Evolutionary conservation across 73 alveolate genomes (phyloP).

Genomic region (Paramecium tetraurelia): DNA sequence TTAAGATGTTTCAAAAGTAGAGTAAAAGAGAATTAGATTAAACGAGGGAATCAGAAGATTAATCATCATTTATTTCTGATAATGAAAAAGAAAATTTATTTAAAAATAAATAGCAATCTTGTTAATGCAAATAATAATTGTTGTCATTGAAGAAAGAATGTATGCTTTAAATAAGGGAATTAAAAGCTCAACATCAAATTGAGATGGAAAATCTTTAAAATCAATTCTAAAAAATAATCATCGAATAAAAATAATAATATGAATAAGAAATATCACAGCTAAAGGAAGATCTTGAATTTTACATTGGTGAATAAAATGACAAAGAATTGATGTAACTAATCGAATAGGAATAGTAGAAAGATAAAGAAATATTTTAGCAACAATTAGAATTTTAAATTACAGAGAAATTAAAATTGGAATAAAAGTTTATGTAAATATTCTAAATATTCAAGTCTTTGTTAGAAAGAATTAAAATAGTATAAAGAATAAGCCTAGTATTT

Average conservation of each 20-base stretch:
- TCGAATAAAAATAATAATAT: neutral
- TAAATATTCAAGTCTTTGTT: neutral
- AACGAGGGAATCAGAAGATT: slow-evolving; percentile 7
- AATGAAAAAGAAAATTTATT: slow-evolving; percentile 26
- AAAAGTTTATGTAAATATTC: neutral
- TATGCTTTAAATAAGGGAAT: neutral
- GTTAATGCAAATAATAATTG: neutral
- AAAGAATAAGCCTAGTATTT: neutral
- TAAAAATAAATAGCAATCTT: neutral
- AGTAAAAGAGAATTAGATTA: neutral
- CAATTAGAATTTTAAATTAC: neutral
- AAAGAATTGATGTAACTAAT: neutral
- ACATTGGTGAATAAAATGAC: neutral
- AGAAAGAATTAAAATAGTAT: neutral
- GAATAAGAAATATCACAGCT: neutral
- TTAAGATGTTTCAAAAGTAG: neutral
- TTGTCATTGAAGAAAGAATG: neutral
- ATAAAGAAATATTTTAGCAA: neutral
- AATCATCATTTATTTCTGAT: neutral
- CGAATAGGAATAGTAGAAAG: slow-evolving; percentile 7
- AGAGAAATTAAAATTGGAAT: neutral
- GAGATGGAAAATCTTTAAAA: neutral
- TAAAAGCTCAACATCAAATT: neutral
- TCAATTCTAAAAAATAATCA: neutral
- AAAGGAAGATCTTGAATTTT: slow-evolving; percentile 10